Conservation (phyloP, 805 yeast genomes). For the Lachancea quebecensis region DNA sequence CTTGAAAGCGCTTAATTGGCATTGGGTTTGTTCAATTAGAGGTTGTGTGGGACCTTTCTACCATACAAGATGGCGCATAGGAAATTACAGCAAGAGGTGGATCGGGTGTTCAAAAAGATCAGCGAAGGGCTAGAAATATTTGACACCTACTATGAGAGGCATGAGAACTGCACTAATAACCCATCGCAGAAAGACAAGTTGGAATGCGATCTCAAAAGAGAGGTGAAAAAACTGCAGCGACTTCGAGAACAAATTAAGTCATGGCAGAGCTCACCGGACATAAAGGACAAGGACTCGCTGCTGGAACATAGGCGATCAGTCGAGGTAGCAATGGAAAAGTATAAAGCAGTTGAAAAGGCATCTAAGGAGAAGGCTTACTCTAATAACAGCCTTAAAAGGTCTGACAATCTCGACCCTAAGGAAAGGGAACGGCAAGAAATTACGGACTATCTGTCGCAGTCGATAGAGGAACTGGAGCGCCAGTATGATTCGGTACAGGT, state of each 20-base stretch:
- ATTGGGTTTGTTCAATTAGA: neutral
- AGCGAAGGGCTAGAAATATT: slow-evolving; percentile 84
- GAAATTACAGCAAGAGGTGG: slow-evolving; percentile 65
- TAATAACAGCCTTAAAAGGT: slow-evolving; percentile 79
- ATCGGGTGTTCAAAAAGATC: slow-evolving; percentile 79
- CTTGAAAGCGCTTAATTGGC: neutral
- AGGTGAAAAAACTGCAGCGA: slow-evolving; percentile 88
- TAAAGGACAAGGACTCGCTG: slow-evolving; percentile 80
- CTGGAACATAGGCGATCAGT: slow-evolving; percentile 70
- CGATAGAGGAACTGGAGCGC: slow-evolving; percentile 71
- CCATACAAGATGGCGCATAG: slow-evolving; percentile 37
- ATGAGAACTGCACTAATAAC: slow-evolving; percentile 64
- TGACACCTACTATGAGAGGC: slow-evolving; percentile 80
- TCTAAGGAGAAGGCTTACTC: slow-evolving; percentile 92
- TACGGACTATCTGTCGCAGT: slow-evolving; percentile 56
- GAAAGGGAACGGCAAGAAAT: slow-evolving; percentile 74
- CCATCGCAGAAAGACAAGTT: slow-evolving; percentile 90
- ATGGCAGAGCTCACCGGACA: slow-evolving; percentile 88
- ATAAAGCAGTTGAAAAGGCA: slow-evolving; percentile 89
- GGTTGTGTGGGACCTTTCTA: neutral
- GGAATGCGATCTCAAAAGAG: slow-evolving; percentile 88
- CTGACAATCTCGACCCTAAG: slow-evolving; percentile 60
- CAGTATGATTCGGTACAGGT: slow-evolving; percentile 77
- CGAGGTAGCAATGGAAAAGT: slow-evolving; percentile 85
- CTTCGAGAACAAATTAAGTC: slow-evolving; percentile 91